phyloP scores from a whole-genome alignment of 1,284 basidiomycete species.

The Leccinum brunneo-olivaceum region DNA sequence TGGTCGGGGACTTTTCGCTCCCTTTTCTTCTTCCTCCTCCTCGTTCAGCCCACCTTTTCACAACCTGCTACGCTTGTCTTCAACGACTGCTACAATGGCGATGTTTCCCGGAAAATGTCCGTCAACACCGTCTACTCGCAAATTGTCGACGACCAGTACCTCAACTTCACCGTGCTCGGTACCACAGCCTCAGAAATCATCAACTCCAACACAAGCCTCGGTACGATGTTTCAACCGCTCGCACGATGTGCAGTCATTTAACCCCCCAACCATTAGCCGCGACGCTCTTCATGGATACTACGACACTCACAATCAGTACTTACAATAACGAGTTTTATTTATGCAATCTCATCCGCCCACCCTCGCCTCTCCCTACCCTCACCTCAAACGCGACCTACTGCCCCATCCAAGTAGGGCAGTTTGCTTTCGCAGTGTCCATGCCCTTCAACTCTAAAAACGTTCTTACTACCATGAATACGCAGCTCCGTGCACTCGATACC shows the following conservation, averaged over 20 bases:
- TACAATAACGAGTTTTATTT: slow-evolving; percentile 67
- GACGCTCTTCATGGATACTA: slow-evolving; percentile 78
- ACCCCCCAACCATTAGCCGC: slow-evolving; percentile 38
- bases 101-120: slow-evolving; percentile 51
- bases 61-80: slow-evolving; percentile 49
- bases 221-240: slow-evolving; percentile 31
- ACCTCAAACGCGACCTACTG: slow-evolving; percentile 52
- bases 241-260: neutral
- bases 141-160: slow-evolving; percentile 46
- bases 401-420: slow-evolving; percentile 66
- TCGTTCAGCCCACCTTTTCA: slow-evolving; percentile 27
- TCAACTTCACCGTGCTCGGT: slow-evolving; percentile 67
- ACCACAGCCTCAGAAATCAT: slow-evolving; percentile 49
- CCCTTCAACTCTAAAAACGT: slow-evolving; percentile 67
- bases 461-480: slow-evolving; percentile 79
- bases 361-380: slow-evolving; percentile 52
- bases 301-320: slow-evolving; percentile 71
- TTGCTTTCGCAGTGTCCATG: slow-evolving; percentile 76
- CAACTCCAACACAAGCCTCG: slow-evolving; percentile 58
- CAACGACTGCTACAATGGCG: slow-evolving; percentile 54
- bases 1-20: slow-evolving; percentile 4
- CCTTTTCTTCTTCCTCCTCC: slow-evolving; percentile 16
- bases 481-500: slow-evolving; percentile 84
- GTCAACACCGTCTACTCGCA: slow-evolving; percentile 73
- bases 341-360: slow-evolving; percentile 69